Evolutionary conservation across 2,329 filamentous ascomycete species (phyloP), one percentile per base, ranked within the genome.

Genomic region (Westerdykella ornata): DNA sequence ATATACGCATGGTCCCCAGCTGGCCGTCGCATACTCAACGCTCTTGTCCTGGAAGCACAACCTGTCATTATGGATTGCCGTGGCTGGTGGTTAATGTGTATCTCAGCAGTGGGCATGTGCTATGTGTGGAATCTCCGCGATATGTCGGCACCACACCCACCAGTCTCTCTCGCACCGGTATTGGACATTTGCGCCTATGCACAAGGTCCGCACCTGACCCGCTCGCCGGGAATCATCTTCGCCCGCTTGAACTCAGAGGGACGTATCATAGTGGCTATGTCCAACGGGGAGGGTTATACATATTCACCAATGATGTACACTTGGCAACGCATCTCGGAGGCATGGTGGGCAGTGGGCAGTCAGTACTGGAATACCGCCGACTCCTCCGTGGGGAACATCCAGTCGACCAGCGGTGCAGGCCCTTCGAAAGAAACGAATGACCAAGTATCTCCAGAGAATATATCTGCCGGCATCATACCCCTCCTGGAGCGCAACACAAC

Each of bases 291-390:
- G 55, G 92, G 92, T 1, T 98, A 88, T 67, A 82, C 82, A 39
- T 98, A 98, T 67, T 86, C 86, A 1, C 78, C 84, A 0, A 75
- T 77, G 14, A 85, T 98, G 83, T 90, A 81, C 65, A 79, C 82
- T 6, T 98, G 92, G 92, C 90, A 97, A 66, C 81, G 89, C 8
- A 74, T 98, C n/a, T 94, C 88, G 2, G 94, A 98, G 62, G 78
- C 87, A 2, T 98, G 92, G 92, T 98, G 92, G 88, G 90, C 90
- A 0, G 88, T 97, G 0, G 89, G 89, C 14, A 94, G 87, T 53
- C 92, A 98, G 62, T 98, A 98, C 65, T 98, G 92, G 94, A 97
- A 98, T 66, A 94, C 88, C 1, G 94, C 88, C 39, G 92, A 96
- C 57, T 88, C 88, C 1, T 88, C 88, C 0, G 81, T 95, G 39